Base-by-base conservation (phyloP, 192 early-diverging fungal genomes). In the Podila epicladia region DNA sequence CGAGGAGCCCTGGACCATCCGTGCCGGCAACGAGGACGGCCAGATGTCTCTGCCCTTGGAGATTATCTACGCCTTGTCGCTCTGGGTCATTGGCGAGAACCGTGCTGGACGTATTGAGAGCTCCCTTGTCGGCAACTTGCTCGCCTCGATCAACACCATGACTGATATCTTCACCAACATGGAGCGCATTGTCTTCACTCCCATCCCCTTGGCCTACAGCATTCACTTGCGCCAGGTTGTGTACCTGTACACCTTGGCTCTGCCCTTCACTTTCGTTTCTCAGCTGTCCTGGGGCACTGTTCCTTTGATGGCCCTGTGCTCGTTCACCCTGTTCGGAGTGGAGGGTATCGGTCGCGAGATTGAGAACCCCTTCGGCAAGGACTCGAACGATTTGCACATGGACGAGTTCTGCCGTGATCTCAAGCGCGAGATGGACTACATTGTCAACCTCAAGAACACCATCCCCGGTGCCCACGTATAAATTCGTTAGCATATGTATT, bases 301-400 rank as follows among this genome's bases (percentile, higher is more conserved):
- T 51, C 89, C 92, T 15, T 72, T 91, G 19, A 79, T 90, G 48
- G 72, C 86, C 38, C 67, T 96, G 4, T 86, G 90, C 32, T 74
- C 88, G 2, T 94, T 95, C 75, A 88, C 82, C 3, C 82, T 95
- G 70, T 89, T 94, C 61, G 95, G 95, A 72, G 92, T 95, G 73
- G 91, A 94, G 69, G 87, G 85, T 45, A 95, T 95, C 73, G 77
- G 82, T 67, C 62, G 61, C 12, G 91, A 95, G 85, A 94, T 96
- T 63, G 94, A 96, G 75, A 95, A 96, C 82, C 95, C 95, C 24
- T 72, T 89, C 62, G 88, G 85, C 72, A 79, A 82, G 57, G 83
- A 88, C 53, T 67, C 71, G 22, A 90, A 90, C 66, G 88, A 89
- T 75, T 59, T 90, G 29, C 85, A 86, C 35, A 69, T 89, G 68